Percentiles rank a stretch among this genome's conserved stretches.
Conservation (phyloP, 441 rosid species). For the Adansonia grandidieri region DNA sequence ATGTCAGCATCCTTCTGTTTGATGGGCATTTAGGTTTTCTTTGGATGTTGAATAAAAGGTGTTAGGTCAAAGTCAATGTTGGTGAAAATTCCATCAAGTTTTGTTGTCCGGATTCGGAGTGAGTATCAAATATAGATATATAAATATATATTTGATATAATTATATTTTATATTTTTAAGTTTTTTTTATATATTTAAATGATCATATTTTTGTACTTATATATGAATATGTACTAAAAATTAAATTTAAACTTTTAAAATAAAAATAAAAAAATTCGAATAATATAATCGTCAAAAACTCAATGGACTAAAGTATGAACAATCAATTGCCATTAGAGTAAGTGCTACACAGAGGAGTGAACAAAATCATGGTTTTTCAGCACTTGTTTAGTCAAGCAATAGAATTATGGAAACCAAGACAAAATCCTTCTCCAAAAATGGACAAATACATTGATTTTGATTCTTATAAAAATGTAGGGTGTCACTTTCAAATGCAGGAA, state of each 20-base stretch:
- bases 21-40: not conserved
- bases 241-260: too few relatives aligned
- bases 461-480: not conserved
- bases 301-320: not conserved
- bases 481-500: not conserved
- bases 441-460: not conserved
- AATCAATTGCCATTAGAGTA: slow-evolving; percentile 15
- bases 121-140: too few relatives aligned
- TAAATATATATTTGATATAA: too few relatives aligned
- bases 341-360: slow-evolving; percentile 6
- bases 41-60: not conserved
- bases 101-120: too few relatives aligned
- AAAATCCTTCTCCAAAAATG: not conserved
- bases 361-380: slow-evolving; percentile 26
- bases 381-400: slow-evolving; percentile 26
- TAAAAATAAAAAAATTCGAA: too few relatives aligned
- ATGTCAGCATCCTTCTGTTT: not conserved
- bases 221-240: too few relatives aligned
- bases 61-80: not conserved
- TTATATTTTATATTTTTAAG: too few relatives aligned
- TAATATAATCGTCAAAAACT: not conserved
- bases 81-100: not conserved
- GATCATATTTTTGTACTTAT: too few relatives aligned
- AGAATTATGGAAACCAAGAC: slow-evolving; percentile 19
- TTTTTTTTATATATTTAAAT: too few relatives aligned